Evolutionary conservation across 257 asterid species (phyloP).

Genomic region (Avicennia marina): DNA sequence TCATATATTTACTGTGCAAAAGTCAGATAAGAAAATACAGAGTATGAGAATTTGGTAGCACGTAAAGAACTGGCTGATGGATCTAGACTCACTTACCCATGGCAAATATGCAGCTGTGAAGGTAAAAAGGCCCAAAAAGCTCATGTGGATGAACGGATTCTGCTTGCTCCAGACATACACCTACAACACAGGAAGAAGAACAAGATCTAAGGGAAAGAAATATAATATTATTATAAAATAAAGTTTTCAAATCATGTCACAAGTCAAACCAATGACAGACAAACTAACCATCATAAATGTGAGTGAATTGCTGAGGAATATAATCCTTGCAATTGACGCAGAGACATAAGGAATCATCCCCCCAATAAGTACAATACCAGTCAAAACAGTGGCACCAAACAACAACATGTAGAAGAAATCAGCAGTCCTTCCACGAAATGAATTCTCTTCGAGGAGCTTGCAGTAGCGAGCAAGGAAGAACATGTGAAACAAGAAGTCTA

Average conservation of each 20-base stretch:
- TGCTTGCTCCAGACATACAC: conserved; percentile 99
- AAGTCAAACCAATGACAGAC: conserved; percentile 5
- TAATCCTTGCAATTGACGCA: conserved; percentile 85
- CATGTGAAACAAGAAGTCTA: conserved; percentile 99
- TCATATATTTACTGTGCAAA: neutral
- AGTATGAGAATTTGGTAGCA: conserved; percentile 15
- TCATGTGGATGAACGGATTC: conserved; percentile 96
- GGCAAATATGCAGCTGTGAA: conserved; percentile 99
- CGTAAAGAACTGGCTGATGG: conserved; percentile 5
- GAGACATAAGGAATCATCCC: conserved; percentile 98
- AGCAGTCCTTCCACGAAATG: conserved; percentile 94
- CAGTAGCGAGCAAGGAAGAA: conserved; percentile 99
- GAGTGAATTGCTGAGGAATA: conserved; percentile 97
- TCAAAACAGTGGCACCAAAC: conserved; percentile 89
- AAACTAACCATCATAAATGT: conserved; percentile 97
- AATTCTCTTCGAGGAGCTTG: conserved; percentile 97
- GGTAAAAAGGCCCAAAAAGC: conserved; percentile 95
- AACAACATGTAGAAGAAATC: conserved; percentile 96
- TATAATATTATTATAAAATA: no score
- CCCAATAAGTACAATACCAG: conserved; percentile 87
- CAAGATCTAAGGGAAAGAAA: neutral
- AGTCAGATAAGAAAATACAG: neutral
- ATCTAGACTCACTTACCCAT: conserved; percentile 61
- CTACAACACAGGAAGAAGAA: conserved; percentile 31
- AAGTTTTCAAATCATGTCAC: neutral